Conservation (phyloP, 768 basidiomycete genomes). For the Sistotremastrum niveocremeum region DNA sequence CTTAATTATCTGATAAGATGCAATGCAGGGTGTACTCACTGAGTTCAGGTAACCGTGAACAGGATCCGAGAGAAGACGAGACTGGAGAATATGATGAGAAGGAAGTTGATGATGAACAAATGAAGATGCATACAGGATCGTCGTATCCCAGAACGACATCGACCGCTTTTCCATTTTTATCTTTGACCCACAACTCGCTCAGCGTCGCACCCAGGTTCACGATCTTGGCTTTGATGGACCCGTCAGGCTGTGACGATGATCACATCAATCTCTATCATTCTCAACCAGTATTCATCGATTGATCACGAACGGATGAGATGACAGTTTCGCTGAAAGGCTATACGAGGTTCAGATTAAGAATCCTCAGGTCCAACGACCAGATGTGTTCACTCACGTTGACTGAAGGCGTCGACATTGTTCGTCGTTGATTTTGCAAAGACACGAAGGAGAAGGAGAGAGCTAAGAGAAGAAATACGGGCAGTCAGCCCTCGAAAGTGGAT, state of each 20-base stretch:
- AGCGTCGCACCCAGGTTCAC: conserved; percentile 43
- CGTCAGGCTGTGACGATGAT: conserved; percentile 37
- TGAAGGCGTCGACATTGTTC: no score
- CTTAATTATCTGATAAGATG: no score
- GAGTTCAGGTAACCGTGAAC: conserved; percentile 36
- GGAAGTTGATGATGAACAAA: not conserved
- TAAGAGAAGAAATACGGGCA: no score
- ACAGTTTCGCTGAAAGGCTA: no score
- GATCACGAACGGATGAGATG: no score
- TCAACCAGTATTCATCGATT: no score
- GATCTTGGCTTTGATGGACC: conserved; percentile 44
- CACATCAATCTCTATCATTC: conserved; percentile 19
- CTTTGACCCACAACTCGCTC: conserved; percentile 43
- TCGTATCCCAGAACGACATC: conserved; percentile 50
- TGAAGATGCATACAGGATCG: conserved; percentile 27
- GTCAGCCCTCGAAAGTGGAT: no score
- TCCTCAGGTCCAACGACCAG: no score
- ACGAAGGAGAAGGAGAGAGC: no score
- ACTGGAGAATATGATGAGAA: conserved; percentile 19
- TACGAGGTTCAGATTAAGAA: no score
- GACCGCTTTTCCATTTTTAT: conserved; percentile 30
- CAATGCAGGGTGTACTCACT: conserved; percentile 17
- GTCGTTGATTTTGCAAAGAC: no score
- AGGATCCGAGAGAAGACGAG: conserved; percentile 28
- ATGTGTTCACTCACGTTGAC: no score